Conservation (phyloP, 2,329 filamentous ascomycete genomes). For the Thielaviopsis punctulata region DNA sequence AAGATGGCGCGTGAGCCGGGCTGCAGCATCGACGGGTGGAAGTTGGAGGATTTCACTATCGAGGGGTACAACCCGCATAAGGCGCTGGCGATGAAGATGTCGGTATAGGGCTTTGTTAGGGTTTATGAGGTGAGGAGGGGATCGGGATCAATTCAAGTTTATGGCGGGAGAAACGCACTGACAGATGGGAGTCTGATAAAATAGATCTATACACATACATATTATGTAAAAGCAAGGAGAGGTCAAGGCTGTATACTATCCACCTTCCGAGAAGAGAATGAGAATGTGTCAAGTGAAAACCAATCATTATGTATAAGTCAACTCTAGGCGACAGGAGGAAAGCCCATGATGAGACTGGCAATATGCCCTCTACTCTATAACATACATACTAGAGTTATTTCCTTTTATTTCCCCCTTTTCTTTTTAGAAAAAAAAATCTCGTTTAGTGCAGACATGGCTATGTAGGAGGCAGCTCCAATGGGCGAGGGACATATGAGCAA, state of each 20-base stretch:
- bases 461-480: no score
- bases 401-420: no score
- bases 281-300: not conserved
- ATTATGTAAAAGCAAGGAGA: no score
- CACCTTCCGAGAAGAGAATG: not conserved
- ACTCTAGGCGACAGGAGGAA: no score
- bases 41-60: conserved; percentile 70
- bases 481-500: no score
- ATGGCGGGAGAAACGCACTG: not conserved
- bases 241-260: not conserved
- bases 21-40: conserved; percentile 79
- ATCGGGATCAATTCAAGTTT: not conserved
- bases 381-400: no score
- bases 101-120: conserved; percentile 36
- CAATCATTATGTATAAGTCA: not conserved
- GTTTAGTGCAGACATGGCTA: no score
- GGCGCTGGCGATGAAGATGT: conserved; percentile 97
- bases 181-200: not conserved
- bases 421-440: no score
- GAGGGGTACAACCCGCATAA: conserved; percentile 83
- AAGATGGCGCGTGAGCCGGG: conserved; percentile 50
- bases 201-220: not conserved
- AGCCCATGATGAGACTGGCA: no score
- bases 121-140: not conserved
- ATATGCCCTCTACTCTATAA: no score